Evolutionary conservation across 352 stramenopile species (phyloP), one percentile per base, ranked within the genome.

Genomic region (Phytophthora brassicae): DNA sequence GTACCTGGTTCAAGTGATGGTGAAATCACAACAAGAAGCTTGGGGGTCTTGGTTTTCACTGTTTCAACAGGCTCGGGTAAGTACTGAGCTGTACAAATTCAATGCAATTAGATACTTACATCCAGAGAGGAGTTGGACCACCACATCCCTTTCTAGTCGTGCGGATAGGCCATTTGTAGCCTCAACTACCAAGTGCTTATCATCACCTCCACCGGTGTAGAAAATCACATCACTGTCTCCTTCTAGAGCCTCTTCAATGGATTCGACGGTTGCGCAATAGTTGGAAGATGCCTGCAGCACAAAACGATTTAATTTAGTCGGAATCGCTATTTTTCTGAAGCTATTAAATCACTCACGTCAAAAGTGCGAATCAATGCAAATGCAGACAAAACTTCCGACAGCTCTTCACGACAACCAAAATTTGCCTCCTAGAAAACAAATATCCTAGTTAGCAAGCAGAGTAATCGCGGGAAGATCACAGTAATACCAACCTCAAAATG

Each of bases 361-460:
- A 90, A 74, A 0, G 55, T 56, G 16, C 71, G 64, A 47, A 88
- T 64, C 19, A 66, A 65, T 17, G 70, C 64, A 31, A 89, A 79
- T 20, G 35, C 33, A 6, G 69, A 67, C 17, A 89, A 63, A 45
- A 80, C 66, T 44, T 72, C 68, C 1, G 76, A 73, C n/a, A 89
- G 64, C 33, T 86, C 76, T 53, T 88, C 80, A 28, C 62, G 63
- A 23, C 76, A 84, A 28, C 79, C 70, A 22, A 64, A 68, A 20
- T 64, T 64, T 3, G 55, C 45, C 56, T 68, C 68, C 64, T 76
- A 12, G 3, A 24, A 13, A 31, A 48, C 42, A 19, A 28, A 29
- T 6, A 41, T 19, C 3, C 13, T 48, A 31, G 19, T 31, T 28
- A 48, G 20, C 41, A 22, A 43, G 41, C 19, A 1, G 23, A 48